These are phyloP conservation scores for Pisolithus thermaeus DNA, from an alignment of 1,284 basidiomycete genomes.

Conservation along the genomic window DNA sequence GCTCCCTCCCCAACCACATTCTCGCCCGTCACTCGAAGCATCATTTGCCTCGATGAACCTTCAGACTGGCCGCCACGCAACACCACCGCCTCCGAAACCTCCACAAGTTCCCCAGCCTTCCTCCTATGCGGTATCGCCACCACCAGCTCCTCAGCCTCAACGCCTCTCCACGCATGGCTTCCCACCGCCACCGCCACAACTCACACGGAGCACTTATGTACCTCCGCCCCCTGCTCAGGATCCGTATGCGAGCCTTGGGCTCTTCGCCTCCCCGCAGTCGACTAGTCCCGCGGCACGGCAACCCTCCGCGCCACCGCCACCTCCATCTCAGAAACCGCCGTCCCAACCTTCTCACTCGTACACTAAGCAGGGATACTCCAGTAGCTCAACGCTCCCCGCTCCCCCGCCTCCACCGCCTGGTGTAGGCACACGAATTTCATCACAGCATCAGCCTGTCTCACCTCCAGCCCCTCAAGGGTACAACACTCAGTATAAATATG, in stretches of 20 bases:
- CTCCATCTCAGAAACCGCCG: constrained; percentile 24
- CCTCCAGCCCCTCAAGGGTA: constrained; percentile 31
- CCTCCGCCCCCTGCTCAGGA: constrained; percentile 32
- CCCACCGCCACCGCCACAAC: constrained; percentile 35
- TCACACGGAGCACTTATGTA: constrained; percentile 31
- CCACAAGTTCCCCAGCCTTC: constrained; percentile 21
- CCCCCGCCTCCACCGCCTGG: constrained; percentile 26
- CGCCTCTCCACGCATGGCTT: constrained; percentile 22
- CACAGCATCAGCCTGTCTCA: constrained; percentile 24
- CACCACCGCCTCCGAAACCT: constrained; percentile 22
- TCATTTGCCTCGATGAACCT: constrained; percentile 51
- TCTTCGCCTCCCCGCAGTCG: constrained; percentile 33
- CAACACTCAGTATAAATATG: constrained; percentile 17
- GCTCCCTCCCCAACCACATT: constrained; percentile 40
- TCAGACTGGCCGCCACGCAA: constrained; percentile 15
- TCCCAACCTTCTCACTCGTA: constrained; percentile 22
- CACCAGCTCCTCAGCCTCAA: constrained; percentile 33
- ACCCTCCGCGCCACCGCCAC: constrained; percentile 20
- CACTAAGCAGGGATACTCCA: constrained; percentile 19
- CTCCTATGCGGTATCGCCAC: constrained; percentile 22
- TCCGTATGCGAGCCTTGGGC: constrained; percentile 48
- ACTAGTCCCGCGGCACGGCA: constrained; percentile 8
- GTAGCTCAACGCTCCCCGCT: constrained; percentile 24
- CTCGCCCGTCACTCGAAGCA: constrained; percentile 38
- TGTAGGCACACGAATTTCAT: constrained; percentile 8